These are phyloP conservation scores for Fusarium albosuccineum DNA, from an alignment of 2,329 filamentous ascomycete species.

Conservation along the genomic window DNA sequence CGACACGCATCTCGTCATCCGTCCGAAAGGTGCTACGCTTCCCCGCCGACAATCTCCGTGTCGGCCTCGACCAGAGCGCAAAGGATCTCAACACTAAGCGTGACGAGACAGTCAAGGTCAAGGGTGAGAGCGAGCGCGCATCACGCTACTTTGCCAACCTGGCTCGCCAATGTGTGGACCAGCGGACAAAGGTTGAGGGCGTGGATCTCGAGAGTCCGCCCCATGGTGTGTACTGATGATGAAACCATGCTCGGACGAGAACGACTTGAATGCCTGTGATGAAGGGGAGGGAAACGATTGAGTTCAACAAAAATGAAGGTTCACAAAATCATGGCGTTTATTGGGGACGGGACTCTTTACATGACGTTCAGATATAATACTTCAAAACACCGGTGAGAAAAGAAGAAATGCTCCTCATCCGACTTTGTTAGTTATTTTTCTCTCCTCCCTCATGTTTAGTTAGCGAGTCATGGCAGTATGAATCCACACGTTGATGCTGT, in stretches of 20 bases:
- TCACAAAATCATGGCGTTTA: slow-evolving; percentile 35
- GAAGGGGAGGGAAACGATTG: slow-evolving; percentile 8
- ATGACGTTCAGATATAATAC: slow-evolving; percentile 24
- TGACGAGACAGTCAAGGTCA: slow-evolving; percentile 85
- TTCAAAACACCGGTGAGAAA: slow-evolving; percentile 21
- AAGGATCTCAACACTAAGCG: slow-evolving; percentile 84
- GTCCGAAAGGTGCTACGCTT: slow-evolving; percentile 90
- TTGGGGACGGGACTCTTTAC: slow-evolving; percentile 25
- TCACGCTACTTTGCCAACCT: slow-evolving; percentile 92
- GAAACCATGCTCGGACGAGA: slow-evolving; percentile 26
- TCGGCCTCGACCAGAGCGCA: slow-evolving; percentile 84
- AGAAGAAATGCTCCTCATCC: slow-evolving; percentile 36
- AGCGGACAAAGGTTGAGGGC: slow-evolving; percentile 63
- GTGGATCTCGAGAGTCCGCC: slow-evolving; percentile 69
- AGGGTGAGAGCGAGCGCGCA: slow-evolving; percentile 86
- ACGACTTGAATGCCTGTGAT: slow-evolving; percentile 11
- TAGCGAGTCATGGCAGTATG: slow-evolving; percentile 39
- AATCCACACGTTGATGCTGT: slow-evolving; percentile 34
- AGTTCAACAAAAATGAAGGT: slow-evolving; percentile 13
- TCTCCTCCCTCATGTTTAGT: slow-evolving; percentile 39
- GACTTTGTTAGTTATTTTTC: slow-evolving; percentile 29
- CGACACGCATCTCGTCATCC: slow-evolving; percentile 83
- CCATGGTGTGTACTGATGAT: slow-evolving; percentile 49
- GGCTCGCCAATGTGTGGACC: slow-evolving; percentile 72
- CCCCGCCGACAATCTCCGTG: slow-evolving; percentile 87